Base-by-base conservation (phyloP, 2,329 filamentous ascomycete genomes). In the Sarocladium kiliense region DNA sequence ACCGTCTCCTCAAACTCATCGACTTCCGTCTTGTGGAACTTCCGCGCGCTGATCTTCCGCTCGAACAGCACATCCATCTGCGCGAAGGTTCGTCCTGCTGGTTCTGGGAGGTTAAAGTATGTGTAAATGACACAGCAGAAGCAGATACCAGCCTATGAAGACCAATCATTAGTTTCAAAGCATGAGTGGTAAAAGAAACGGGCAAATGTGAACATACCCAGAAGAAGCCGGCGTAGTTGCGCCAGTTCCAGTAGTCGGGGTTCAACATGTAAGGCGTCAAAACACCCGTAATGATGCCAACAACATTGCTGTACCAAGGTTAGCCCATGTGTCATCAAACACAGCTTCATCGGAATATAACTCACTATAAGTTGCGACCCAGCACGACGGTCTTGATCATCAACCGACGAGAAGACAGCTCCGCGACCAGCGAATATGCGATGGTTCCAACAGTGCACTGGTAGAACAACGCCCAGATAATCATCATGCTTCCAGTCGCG, bases 211-310 rank as follows among this genome's bases (percentile, higher is more conserved):
- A 19, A 64, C 76, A 64, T 67, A 80, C 71, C 88, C 91, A 91
- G 76, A 95, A 95, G 74, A 96, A 95, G 26, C 91, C 91, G 0
- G 91, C 82, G 63, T 82, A 94, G 72, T 94, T 94, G 58, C 83
- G 79, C 91, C 91, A 96, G 71, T 95, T 77, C 91, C 92, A 96
- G 0, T 84, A 87, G 1, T 77, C 79, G 0, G 91, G 90, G 72
- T 96, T 96, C 41, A 96, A 79, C 91, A 96, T 96, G 72, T 95
- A 96, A 0, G 91, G 91, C 0, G 90, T 95, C 39, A 96, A 71
- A 3, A 96, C 87, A 53, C 84, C 86, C 66, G 85, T 89, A 63
- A 96, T 73, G 61, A 97, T 96, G 59, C 82, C 87, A 42, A 92
- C 88, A 53, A 96, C 75, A 64, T 94, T 92, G 77, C 81, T 83